Percentiles rank a stretch among this genome's conserved stretches.
phyloP scores from a whole-genome alignment of 2,329 filamentous ascomycete species.

The Ambrosiella xylebori region DNA sequence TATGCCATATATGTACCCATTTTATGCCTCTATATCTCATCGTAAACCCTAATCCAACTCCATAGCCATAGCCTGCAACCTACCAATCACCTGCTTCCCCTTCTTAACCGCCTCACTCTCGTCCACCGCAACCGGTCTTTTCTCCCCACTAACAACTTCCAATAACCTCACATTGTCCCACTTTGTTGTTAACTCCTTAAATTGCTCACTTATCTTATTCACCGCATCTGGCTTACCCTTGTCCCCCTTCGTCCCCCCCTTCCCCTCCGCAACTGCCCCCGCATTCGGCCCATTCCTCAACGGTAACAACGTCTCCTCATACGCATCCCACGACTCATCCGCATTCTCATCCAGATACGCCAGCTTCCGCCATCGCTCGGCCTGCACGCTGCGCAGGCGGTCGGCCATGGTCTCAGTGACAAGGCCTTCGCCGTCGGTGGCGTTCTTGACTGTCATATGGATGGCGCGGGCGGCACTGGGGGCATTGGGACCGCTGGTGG shows the following conservation, averaged over 20 bases:
- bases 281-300: slow-evolving; percentile 10
- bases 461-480: slow-evolving; percentile 51
- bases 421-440: slow-evolving; percentile 46
- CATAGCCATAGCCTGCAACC: slow-evolving; percentile 3
- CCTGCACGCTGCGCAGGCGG: slow-evolving; percentile 60
- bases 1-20: neutral
- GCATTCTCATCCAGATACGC: slow-evolving; percentile 70
- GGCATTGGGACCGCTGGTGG: slow-evolving; percentile 16
- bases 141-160: slow-evolving; percentile 10
- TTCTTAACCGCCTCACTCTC: slow-evolving; percentile 1
- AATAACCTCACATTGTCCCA: slow-evolving; percentile 12
- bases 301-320: slow-evolving; percentile 48
- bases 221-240: slow-evolving; percentile 13
- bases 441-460: slow-evolving; percentile 72
- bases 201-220: slow-evolving; percentile 6
- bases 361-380: slow-evolving; percentile 66
- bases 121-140: slow-evolving; percentile 6
- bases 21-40: neutral
- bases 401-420: slow-evolving; percentile 56
- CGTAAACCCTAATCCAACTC: neutral
- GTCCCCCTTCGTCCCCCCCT: slow-evolving; percentile 7
- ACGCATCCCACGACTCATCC: slow-evolving; percentile 57
- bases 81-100: slow-evolving; percentile 1
- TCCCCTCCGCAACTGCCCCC: neutral
- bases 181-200: slow-evolving; percentile 5